A percentile compares a stretch with the other conserved stretches of the same genome.
These are phyloP conservation scores for Oryza rufipogon DNA, from an alignment of 176 grass and related monocot species.

Conservation along the genomic window DNA sequence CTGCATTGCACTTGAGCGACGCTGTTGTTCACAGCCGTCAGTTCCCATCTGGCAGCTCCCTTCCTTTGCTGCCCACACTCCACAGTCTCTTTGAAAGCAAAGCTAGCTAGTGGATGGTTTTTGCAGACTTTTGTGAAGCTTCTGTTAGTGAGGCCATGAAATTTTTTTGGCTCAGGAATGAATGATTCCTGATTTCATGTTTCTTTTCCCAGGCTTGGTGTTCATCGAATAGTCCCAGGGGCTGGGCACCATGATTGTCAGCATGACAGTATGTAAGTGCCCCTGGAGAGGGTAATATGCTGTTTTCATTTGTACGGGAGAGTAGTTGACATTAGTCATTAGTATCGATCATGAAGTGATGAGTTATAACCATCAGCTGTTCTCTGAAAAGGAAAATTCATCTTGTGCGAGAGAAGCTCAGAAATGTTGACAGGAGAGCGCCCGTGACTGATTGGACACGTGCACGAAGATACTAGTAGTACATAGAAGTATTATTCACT, in stretches of 20 bases:
- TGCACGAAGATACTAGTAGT: neutral
- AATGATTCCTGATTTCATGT: neutral
- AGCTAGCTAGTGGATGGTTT: neutral
- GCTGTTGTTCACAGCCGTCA: constrained; percentile 21
- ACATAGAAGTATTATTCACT: neutral
- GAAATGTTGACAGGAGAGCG: neutral
- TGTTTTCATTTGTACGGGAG: neutral
- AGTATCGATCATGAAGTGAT: neutral
- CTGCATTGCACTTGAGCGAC: neutral
- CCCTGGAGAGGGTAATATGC: neutral
- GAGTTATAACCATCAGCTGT: too few relatives aligned
- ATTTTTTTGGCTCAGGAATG: neutral
- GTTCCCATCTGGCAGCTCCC: constrained; percentile 13
- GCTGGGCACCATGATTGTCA: neutral
- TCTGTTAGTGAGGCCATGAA: neutral
- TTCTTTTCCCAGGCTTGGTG: neutral
- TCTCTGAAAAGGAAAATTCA: neutral
- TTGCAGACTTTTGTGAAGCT: constrained; percentile 35
- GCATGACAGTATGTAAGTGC: neutral
- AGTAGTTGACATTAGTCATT: neutral
- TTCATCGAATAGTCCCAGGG: neutral
- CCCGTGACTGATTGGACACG: neutral
- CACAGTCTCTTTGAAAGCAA: neutral
- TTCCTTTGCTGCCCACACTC: neutral
- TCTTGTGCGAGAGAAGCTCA: neutral